Evolutionary conservation across 305 asterid genomes (phyloP), one percentile per base, ranked within the genome.

Genomic region (Withania somnifera): DNA sequence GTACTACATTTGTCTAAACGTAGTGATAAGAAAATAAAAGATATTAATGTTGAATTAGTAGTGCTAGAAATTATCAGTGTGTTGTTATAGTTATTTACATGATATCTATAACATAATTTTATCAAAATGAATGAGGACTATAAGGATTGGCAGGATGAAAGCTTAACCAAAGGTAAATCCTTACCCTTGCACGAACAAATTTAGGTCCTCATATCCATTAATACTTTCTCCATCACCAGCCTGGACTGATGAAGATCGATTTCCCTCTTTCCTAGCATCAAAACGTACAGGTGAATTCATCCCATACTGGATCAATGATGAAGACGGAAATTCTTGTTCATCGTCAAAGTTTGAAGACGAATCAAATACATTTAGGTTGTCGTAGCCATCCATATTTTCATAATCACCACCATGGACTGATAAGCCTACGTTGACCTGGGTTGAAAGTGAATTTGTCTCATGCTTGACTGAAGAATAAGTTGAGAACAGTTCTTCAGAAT

Each of bases 241-340:
- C 7, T 50, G 57, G 60, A 47, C 79, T 26, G 60, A 73, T 47
- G 79, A 47, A 24, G 42, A 73, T 73, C 15, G 58, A 50, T 15
- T 9, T 42, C 40, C 4, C 28, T 47, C 60, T 47, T 73, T 24
- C 79, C 60, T 60, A 73, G 40, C 79, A 73, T 47, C 60, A 73
- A 73, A 50, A 73, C 79, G 17, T 73, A 73, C 42, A 15, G 79
- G 42, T 73, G 79, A 73, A 73, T 73, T 73, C 60, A 73, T 73
- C 38, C 60, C 22, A 73, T 26, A 15, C 42, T 26, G 60, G 42
- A 47, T 47, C 15, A 17, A 47, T 50, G 58, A 47, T 3, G 79
- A 73, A 73, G 60, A 45, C 22, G 47, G 79, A 73, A 73, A 73
- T 26, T 26, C 42, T 17, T 47, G 42, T 26, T 73, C 60, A 9